Conservation (phyloP, 2,329 filamentous ascomycete genomes). For the Aspergillus ibericus region DNA sequence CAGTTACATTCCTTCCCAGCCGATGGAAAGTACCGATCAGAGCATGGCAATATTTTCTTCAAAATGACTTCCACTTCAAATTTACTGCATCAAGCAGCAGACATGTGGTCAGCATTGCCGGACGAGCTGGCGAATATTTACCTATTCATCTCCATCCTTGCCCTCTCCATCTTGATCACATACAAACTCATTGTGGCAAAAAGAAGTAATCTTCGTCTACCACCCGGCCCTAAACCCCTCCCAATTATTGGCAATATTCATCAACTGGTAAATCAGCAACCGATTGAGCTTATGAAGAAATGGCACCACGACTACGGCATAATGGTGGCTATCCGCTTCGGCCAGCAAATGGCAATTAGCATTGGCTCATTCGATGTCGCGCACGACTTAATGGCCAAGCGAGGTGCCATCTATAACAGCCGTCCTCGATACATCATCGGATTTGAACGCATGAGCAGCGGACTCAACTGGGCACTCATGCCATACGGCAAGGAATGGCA, state of each 20-base stretch:
- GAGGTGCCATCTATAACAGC: not conserved
- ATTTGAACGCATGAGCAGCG: not conserved
- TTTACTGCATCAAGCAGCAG: not conserved
- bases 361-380: not conserved
- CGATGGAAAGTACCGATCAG: too few relatives aligned
- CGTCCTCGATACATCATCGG: not conserved
- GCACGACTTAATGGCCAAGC: not conserved
- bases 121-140: not conserved
- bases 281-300: not conserved
- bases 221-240: not conserved
- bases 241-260: not conserved
- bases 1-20: too few relatives aligned
- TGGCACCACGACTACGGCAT: not conserved
- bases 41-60: not conserved
- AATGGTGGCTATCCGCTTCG: not conserved
- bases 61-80: not conserved
- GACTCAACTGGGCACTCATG: not conserved
- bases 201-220: accelerated
- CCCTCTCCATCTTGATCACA: not conserved
- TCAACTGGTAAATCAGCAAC: not conserved
- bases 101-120: not conserved
- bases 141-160: not conserved
- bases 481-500: not conserved
- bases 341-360: not conserved
- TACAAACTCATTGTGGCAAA: not conserved